These are phyloP conservation scores for Physocladia obscura DNA, from an alignment of 192 early-diverging fungal species.

Conservation along the genomic window DNA sequence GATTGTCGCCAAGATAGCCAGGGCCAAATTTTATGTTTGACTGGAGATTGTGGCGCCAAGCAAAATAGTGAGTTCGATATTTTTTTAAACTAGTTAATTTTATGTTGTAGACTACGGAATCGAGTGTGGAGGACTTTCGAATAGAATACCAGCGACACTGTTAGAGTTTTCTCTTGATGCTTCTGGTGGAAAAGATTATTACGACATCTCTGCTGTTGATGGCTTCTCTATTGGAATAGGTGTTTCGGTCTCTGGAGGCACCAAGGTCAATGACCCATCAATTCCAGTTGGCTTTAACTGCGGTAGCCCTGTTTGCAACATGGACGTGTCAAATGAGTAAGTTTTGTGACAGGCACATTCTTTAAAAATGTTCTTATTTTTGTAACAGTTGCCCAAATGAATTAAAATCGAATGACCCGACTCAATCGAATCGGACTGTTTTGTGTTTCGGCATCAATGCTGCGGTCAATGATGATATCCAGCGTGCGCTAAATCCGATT, in stretches of 20 bases:
- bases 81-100: not conserved
- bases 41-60: not conserved
- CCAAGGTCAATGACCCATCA: slow-evolving; percentile 15
- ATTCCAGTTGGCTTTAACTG: slow-evolving; percentile 29
- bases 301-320: slow-evolving; percentile 29
- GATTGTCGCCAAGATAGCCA: no score
- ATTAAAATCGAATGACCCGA: no score
- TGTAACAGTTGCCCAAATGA: no score
- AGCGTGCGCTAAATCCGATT: no score
- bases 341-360: no score
- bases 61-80: slow-evolving; percentile 8
- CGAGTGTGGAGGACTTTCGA: slow-evolving; percentile 28
- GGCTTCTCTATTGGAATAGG: slow-evolving; percentile 30
- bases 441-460: no score
- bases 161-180: slow-evolving; percentile 37
- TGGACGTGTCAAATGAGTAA: slow-evolving; percentile 8
- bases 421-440: no score
- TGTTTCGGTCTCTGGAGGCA: slow-evolving; percentile 26
- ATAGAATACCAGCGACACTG: slow-evolving; percentile 29
- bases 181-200: slow-evolving; percentile 30
- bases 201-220: slow-evolving; percentile 37
- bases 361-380: no score
- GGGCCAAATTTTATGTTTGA: no score
- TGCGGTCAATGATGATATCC: no score
- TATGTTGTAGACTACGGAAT: slow-evolving; percentile 23